phyloP scores from a whole-genome alignment of 2,329 filamentous ascomycete genomes.

The Paracorniculantispora psalliotae region DNA sequence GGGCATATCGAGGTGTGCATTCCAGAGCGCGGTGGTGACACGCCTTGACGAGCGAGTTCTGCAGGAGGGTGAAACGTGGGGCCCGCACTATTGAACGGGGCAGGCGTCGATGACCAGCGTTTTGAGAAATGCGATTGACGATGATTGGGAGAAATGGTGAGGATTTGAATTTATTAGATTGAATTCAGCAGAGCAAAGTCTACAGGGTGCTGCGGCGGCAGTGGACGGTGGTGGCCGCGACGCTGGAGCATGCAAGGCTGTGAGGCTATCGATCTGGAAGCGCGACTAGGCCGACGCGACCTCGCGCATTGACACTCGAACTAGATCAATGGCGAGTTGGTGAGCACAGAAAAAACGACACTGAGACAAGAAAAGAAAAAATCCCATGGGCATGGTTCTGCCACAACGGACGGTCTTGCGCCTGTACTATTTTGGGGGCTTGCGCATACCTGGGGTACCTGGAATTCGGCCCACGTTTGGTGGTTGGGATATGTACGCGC shows the following conservation, averaged over 20 bases:
- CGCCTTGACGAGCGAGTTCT: constrained; percentile 7
- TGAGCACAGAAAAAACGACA: background rate
- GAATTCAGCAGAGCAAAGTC: background rate
- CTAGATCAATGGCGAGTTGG: background rate
- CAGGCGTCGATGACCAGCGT: background rate
- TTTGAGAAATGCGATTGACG: constrained; percentile 2
- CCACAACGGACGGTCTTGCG: background rate
- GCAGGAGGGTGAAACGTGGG: constrained; percentile 22
- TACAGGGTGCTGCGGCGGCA: background rate
- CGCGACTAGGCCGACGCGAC: background rate
- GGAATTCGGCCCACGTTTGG: background rate
- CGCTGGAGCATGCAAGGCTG: background rate
- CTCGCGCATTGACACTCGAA: background rate
- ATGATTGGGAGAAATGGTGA: background rate
- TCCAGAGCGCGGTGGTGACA: constrained; percentile 22
- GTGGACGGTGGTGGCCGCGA: background rate
- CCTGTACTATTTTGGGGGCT: background rate
- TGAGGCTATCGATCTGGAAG: background rate
- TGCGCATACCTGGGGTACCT: background rate
- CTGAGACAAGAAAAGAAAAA: background rate
- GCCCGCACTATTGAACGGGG: constrained; percentile 10
- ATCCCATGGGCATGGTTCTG: background rate
- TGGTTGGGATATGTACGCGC: constrained; percentile 4
- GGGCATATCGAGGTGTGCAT: constrained; percentile 18
- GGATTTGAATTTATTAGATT: background rate